phyloP scores from a whole-genome alignment of 2,329 filamentous ascomycete species.

The Cryphonectria nitschkei region DNA sequence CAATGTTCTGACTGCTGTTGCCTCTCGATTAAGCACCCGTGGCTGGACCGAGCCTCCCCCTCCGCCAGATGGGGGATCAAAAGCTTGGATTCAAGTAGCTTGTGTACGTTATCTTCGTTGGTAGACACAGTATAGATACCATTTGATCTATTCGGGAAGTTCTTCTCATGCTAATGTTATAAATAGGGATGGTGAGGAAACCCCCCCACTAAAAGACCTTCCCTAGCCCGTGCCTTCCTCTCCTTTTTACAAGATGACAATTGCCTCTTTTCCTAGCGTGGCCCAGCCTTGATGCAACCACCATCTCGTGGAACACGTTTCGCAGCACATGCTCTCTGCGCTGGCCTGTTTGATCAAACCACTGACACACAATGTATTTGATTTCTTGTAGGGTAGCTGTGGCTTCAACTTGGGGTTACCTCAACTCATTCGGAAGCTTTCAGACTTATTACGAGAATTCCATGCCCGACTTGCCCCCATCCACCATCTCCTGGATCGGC shows the following conservation, averaged over 20 bases:
- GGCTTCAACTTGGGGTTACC: conserved; percentile 53
- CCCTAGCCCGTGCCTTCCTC: too few relatives aligned
- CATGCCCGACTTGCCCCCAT: conserved; percentile 40
- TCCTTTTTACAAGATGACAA: too few relatives aligned
- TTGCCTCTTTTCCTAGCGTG: neutral
- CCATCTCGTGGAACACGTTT: neutral
- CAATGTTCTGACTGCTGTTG: conserved; percentile 29
- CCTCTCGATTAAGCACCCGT: conserved; percentile 42
- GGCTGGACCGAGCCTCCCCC: conserved; percentile 46
- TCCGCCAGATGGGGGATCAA: conserved; percentile 50
- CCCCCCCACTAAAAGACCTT: too few relatives aligned
- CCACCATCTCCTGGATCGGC: conserved; percentile 55
- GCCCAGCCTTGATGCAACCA: neutral
- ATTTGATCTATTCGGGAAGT: neutral
- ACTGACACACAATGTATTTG: neutral
- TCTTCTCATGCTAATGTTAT: conserved; percentile 12
- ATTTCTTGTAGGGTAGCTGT: conserved; percentile 44
- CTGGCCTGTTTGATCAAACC: neutral
- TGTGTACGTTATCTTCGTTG: conserved; percentile 23
- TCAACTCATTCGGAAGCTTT: conserved; percentile 58
- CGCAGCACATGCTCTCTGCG: neutral
- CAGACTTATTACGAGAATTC: conserved; percentile 52
- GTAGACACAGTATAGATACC: neutral
- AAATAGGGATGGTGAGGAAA: conserved; percentile 25
- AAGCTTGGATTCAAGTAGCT: conserved; percentile 46